A percentile compares a stretch with the other conserved stretches of the same genome.
phyloP scores from a whole-genome alignment of 2,329 filamentous ascomycete genomes.

The Penicillium italicum region DNA sequence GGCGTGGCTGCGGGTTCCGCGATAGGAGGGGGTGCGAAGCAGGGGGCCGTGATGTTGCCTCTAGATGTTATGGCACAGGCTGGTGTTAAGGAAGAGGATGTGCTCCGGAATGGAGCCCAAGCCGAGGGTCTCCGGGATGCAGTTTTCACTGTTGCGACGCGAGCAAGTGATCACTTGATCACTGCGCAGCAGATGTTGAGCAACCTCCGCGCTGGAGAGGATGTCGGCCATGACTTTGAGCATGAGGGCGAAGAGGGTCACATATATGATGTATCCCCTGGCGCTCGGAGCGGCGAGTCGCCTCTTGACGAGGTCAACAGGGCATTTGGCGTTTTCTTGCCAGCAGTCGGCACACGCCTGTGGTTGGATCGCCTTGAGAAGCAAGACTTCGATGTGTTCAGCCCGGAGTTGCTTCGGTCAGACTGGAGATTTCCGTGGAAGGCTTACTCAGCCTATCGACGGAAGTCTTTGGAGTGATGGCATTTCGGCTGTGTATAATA shows the following conservation, averaged over 20 bases:
- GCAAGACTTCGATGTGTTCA: constrained; percentile 77
- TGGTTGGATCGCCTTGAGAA: constrained; percentile 77
- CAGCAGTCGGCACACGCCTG: constrained; percentile 70
- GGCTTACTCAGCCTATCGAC: constrained; percentile 59
- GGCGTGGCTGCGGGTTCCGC: constrained; percentile 39
- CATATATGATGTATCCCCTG: constrained; percentile 42
- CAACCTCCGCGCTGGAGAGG: constrained; percentile 68
- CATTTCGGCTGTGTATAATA: constrained; percentile 15
- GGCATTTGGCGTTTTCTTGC: constrained; percentile 76
- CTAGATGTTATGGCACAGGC: constrained; percentile 83
- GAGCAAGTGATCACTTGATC: constrained; percentile 92
- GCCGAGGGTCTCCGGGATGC: constrained; percentile 82
- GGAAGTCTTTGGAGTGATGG: constrained; percentile 46
- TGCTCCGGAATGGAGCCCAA: constrained; percentile 74
- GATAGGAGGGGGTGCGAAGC: constrained; percentile 41
- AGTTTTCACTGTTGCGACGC: constrained; percentile 85
- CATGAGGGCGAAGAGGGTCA: constrained; percentile 73
- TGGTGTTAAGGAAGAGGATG: constrained; percentile 80
- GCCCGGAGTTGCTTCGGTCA: constrained; percentile 58
- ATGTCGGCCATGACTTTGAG: constrained; percentile 82
- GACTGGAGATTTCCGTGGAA: constrained; percentile 88
- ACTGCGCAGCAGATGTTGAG: constrained; percentile 89
- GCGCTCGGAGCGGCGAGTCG: constrained; percentile 40
- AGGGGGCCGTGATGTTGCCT: constrained; percentile 72
- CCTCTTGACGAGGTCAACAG: constrained; percentile 56